These are phyloP conservation scores for Cutaneotrichosporon sp. DNA, from an alignment of 1,284 basidiomycete genomes.

Conservation along the genomic window DNA sequence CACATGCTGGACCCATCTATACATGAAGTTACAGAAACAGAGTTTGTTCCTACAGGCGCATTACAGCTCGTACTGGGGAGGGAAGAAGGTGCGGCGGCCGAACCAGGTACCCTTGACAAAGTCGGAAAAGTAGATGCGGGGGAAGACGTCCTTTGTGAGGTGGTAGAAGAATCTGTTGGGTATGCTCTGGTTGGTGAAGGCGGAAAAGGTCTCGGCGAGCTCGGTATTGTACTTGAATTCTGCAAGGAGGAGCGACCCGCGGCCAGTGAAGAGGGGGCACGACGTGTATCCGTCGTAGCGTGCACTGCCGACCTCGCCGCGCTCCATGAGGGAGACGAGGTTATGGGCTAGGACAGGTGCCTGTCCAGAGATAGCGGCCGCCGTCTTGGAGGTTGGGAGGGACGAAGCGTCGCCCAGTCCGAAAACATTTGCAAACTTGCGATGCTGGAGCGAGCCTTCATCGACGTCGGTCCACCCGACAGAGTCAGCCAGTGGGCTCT, in stretches of 20 bases:
- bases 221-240: constrained; percentile 79
- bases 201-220: constrained; percentile 80
- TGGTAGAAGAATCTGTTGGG: constrained; percentile 74
- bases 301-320: constrained; percentile 66
- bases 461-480: constrained; percentile 88
- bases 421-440: constrained; percentile 79
- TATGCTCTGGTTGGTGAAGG: constrained; percentile 66
- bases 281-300: constrained; percentile 74
- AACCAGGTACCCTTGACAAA: constrained; percentile 65
- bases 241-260: constrained; percentile 72
- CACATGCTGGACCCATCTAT: not conserved
- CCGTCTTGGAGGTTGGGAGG: constrained; percentile 92
- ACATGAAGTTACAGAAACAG: not conserved
- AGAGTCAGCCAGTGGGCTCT: constrained; percentile 71
- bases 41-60: not conserved
- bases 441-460: constrained; percentile 74
- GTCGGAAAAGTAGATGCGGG: constrained; percentile 79
- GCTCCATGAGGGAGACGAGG: constrained; percentile 70
- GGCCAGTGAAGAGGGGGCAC: constrained; percentile 52
- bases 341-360: constrained; percentile 92
- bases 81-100: constrained; percentile 50
- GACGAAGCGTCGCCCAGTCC: constrained; percentile 86
- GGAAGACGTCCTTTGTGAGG: constrained; percentile 87
- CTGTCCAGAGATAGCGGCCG: constrained; percentile 87
- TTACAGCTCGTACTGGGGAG: constrained; percentile 37